Conservation (phyloP, 2,329 filamentous ascomycete genomes). For the Acrocalymma vagum region DNA sequence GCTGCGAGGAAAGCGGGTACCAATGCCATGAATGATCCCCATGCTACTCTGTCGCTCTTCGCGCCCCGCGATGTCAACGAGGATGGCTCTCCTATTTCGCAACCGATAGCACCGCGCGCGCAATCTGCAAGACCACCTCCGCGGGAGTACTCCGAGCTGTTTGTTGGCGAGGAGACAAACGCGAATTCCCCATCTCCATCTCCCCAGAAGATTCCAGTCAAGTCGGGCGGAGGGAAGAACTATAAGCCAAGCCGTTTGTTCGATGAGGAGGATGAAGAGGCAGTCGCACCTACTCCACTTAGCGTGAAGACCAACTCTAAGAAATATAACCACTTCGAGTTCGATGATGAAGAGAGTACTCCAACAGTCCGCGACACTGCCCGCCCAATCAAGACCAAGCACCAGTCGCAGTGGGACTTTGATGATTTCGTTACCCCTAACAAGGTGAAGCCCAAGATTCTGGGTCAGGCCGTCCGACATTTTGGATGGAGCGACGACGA, state of each 20-base stretch:
- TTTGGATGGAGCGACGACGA: conserved; percentile 79
- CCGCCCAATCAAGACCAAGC: conserved; percentile 58
- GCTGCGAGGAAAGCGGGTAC: conserved; percentile 42
- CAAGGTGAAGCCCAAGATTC: conserved; percentile 72
- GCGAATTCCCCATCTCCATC: conserved; percentile 45
- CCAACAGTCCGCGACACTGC: conserved; percentile 39
- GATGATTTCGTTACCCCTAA: conserved; percentile 86
- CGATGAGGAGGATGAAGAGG: conserved; percentile 60
- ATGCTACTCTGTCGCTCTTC: conserved; percentile 79
- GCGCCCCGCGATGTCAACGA: conserved; percentile 71
- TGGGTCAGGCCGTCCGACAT: conserved; percentile 76
- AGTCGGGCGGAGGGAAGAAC: conserved; percentile 61
- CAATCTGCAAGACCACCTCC: conserved; percentile 75
- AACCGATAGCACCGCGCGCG: conserved; percentile 66
- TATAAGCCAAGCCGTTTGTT: conserved; percentile 65
- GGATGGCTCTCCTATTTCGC: conserved; percentile 55
- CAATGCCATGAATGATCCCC: conserved; percentile 54
- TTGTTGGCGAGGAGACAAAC: conserved; percentile 63
- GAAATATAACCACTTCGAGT: conserved; percentile 88
- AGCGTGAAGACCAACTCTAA: conserved; percentile 73
- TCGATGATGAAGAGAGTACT: conserved; percentile 64
- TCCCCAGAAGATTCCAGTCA: conserved; percentile 51
- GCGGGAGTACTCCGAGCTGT: conserved; percentile 75
- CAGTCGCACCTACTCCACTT: conserved; percentile 39
- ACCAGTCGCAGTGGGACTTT: conserved; percentile 84